phyloP scores from a whole-genome alignment of 2,329 filamentous ascomycete genomes.

The Fusarium annulatum region DNA sequence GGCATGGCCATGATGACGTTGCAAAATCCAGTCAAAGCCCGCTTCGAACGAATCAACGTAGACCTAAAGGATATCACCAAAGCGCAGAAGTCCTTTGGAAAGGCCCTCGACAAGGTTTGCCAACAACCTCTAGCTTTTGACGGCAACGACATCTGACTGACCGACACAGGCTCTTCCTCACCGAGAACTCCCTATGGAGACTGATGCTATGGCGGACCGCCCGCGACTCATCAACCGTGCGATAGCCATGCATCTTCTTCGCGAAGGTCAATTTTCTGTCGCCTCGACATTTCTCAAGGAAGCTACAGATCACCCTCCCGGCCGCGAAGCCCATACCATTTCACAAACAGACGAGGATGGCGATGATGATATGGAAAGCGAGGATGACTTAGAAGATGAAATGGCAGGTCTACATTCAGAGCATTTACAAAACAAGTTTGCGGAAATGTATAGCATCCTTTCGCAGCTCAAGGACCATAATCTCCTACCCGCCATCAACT shows the following conservation, averaged over 20 bases:
- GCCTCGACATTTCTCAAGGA: constrained; percentile 88
- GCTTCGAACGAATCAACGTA: constrained; percentile 82
- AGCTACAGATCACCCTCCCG: constrained; percentile 56
- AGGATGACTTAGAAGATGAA: constrained; percentile 45
- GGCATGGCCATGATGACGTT: constrained; percentile 83
- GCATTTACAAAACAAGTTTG: constrained; percentile 82
- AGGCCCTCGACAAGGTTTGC: constrained; percentile 81
- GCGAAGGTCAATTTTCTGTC: constrained; percentile 92
- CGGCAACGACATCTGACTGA: constrained; percentile 37
- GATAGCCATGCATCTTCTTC: constrained; percentile 94
- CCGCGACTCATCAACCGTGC: constrained; percentile 87
- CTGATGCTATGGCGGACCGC: constrained; percentile 82
- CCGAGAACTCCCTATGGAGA: constrained; percentile 78
- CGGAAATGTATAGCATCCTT: constrained; percentile 91
- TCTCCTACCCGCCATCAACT: constrained; percentile 84
- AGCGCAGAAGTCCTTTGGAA: constrained; percentile 84
- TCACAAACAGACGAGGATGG: constrained; percentile 47
- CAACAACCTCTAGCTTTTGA: not conserved
- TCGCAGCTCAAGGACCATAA: constrained; percentile 80
- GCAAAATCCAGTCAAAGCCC: constrained; percentile 84
- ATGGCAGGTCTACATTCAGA: constrained; percentile 46
- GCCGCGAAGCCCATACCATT: constrained; percentile 32
- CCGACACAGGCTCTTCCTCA: constrained; percentile 52
- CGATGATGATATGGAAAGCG: constrained; percentile 49
- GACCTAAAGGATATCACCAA: constrained; percentile 86